Evolutionary conservation across 176 grass and related monocot species (phyloP).

Genomic region (Carex kokanica): DNA sequence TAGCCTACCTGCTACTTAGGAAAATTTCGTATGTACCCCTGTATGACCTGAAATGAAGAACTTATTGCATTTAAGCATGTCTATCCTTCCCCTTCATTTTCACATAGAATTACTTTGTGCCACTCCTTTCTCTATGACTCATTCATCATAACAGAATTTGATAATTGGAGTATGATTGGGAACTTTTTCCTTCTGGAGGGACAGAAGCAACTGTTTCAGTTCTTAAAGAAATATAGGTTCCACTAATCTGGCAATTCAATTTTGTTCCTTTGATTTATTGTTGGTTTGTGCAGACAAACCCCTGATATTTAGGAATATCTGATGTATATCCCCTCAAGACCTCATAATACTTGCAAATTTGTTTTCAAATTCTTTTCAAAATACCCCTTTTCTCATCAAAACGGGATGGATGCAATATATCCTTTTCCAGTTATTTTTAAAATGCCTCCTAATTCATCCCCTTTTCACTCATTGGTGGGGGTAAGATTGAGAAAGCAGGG

Average conservation of each 20-base stretch:
- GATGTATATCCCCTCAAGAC: not conserved
- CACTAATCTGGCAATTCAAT: not conserved
- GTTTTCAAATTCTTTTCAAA: not conserved
- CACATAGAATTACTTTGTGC: not conserved
- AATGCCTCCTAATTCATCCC: not conserved
- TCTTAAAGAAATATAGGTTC: not conserved
- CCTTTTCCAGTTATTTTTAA: not conserved
- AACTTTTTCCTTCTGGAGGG: not conserved
- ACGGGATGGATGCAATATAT: not conserved
- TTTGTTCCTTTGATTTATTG: not conserved
- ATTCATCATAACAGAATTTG: not conserved
- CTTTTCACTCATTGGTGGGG: not conserved
- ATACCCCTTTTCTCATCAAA: not conserved
- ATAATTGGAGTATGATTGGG: not conserved
- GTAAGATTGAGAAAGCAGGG: not conserved
- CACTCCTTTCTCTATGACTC: not conserved
- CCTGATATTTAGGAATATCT: not conserved
- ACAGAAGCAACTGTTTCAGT: not conserved
- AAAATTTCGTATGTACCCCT: not conserved
- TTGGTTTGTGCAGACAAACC: not conserved
- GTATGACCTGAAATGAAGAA: not conserved
- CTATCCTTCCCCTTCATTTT: not conserved
- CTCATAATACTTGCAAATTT: not conserved
- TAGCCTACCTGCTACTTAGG: not conserved
- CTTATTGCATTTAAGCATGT: not conserved